These are phyloP conservation scores for Stephania yunnanensis DNA, from an alignment of 164 flowering plant genomes.

Conservation along the genomic window DNA sequence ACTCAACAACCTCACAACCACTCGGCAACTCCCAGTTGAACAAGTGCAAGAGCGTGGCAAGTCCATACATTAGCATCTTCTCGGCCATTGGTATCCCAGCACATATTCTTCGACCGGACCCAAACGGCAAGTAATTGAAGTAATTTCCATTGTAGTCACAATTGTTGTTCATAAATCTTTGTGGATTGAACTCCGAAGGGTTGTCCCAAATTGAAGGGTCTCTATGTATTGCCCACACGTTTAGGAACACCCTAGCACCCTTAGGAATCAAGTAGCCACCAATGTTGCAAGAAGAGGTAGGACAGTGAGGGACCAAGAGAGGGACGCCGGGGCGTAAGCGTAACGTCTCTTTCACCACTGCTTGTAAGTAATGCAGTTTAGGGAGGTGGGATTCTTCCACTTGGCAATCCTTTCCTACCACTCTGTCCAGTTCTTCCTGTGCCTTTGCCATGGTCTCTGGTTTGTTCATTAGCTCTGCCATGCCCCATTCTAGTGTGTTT, in stretches of 20 bases:
- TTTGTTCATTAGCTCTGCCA: conserved; percentile 5
- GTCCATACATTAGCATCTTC: no score
- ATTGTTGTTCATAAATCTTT: conserved; percentile 8
- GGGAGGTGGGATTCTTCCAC: conserved; percentile 17
- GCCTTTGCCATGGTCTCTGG: conserved; percentile 1
- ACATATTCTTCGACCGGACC: no score
- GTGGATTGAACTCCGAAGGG: conserved; percentile 8
- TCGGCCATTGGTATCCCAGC: no score
- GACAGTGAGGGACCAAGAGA: conserved; percentile 12
- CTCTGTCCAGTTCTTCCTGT: conserved; percentile 3
- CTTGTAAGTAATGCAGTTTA: conserved; percentile 27
- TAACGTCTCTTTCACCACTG: conserved; percentile 33
- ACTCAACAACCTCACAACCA: no score
- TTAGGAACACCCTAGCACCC: conserved; percentile 9
- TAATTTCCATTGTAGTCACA: no score
- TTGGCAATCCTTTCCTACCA: conserved; percentile 4
- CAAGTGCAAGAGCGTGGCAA: no score
- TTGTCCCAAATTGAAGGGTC: conserved; percentile 15
- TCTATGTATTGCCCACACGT: conserved; percentile 22
- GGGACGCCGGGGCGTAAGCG: conserved; percentile 28
- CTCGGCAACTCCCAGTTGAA: no score
- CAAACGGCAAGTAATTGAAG: no score
- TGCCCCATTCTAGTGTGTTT: conserved; percentile 5
- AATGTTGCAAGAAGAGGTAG: conserved; percentile 2
- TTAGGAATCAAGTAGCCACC: conserved; percentile 12